Conservation (phyloP, 2,329 filamentous ascomycete genomes). For the Tolypocladium tropicale region DNA sequence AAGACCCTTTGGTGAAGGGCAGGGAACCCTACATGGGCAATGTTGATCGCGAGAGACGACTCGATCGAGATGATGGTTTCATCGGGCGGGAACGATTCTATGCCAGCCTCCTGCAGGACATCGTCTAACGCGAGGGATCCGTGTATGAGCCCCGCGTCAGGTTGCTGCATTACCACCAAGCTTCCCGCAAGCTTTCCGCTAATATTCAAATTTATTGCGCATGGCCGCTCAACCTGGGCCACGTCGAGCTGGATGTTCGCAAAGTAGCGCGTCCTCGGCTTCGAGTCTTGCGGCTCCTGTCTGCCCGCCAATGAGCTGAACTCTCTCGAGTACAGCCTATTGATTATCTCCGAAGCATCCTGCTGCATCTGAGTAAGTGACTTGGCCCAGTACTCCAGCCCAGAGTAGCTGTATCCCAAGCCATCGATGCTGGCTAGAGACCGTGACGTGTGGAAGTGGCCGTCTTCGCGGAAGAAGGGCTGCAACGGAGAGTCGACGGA, state of each 20-base stretch:
- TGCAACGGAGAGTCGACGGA: constrained; percentile 34
- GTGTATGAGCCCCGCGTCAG: constrained; percentile 18
- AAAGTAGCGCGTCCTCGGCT: constrained; percentile 21
- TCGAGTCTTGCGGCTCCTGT: constrained; percentile 1
- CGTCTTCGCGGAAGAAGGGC: constrained; percentile 35
- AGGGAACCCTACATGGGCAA: constrained; percentile 18
- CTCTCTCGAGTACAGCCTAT: constrained; percentile 17
- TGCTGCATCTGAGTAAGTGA: constrained; percentile 16
- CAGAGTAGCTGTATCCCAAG: constrained; percentile 30
- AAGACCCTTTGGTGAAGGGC: background rate
- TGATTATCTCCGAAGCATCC: constrained; percentile 21
- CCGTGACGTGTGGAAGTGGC: constrained; percentile 30
- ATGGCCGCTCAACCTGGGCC: constrained; percentile 23
- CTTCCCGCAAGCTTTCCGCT: constrained; percentile 20
- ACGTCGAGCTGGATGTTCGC: constrained; percentile 22
- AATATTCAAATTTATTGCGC: constrained; percentile 22
- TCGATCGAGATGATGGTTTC: constrained; percentile 15
- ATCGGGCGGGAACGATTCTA: constrained; percentile 7
- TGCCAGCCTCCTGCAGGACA: constrained; percentile 56
- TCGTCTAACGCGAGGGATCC: constrained; percentile 35
- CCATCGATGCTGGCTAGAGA: constrained; percentile 19
- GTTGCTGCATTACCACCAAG: constrained; percentile 26
- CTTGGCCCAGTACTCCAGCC: constrained; percentile 24
- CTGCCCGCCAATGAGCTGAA: background rate
- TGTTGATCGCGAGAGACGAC: constrained; percentile 19